Percentiles rank a stretch among this genome's conserved stretches.
These are phyloP conservation scores for Sordariomycetes sp. DNA, from an alignment of 2,329 filamentous ascomycete species.

Conservation along the genomic window DNA sequence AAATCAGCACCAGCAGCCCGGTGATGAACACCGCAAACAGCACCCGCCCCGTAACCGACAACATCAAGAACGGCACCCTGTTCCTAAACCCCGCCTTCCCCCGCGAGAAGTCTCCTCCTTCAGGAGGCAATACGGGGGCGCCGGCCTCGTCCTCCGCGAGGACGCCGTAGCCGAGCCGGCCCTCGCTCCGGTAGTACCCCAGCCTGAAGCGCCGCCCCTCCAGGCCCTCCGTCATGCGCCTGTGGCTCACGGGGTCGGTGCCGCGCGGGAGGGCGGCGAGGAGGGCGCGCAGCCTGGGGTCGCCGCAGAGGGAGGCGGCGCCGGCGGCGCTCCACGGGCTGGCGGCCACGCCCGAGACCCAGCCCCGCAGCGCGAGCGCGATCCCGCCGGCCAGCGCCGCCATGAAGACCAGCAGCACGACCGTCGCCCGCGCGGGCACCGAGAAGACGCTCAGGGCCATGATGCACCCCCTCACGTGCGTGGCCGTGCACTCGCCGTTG, in stretches of 20 bases:
- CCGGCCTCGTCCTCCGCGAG: constrained; percentile 8
- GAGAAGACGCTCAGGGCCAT: constrained; percentile 22
- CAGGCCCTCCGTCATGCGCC: constrained; percentile 7
- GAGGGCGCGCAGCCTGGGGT: constrained; percentile 15
- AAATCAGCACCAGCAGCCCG: constrained; percentile 21
- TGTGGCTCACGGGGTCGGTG: background rate
- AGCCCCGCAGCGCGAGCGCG: constrained; percentile 16
- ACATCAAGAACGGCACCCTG: constrained; percentile 19
- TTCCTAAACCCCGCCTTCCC: constrained; percentile 1
- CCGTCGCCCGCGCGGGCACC: constrained; percentile 15
- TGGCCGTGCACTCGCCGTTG: constrained; percentile 17
- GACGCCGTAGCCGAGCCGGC: constrained; percentile 19
- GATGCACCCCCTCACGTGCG: constrained; percentile 18
- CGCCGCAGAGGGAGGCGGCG: constrained; percentile 21
- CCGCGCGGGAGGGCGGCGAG: constrained; percentile 6
- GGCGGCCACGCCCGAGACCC: constrained; percentile 24
- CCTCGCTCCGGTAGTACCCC: constrained; percentile 14
- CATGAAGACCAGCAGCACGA: constrained; percentile 7
- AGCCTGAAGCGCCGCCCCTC: constrained; percentile 15
- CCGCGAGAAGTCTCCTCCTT: background rate
- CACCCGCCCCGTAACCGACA: constrained; percentile 23
- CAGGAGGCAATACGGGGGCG: background rate
- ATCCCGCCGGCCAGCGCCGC: constrained; percentile 20
- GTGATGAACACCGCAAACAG: constrained; percentile 19
- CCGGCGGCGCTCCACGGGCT: constrained; percentile 29